These are phyloP conservation scores for Naganishia kalamii DNA, from an alignment of 768 basidiomycete genomes.

Conservation along the genomic window DNA sequence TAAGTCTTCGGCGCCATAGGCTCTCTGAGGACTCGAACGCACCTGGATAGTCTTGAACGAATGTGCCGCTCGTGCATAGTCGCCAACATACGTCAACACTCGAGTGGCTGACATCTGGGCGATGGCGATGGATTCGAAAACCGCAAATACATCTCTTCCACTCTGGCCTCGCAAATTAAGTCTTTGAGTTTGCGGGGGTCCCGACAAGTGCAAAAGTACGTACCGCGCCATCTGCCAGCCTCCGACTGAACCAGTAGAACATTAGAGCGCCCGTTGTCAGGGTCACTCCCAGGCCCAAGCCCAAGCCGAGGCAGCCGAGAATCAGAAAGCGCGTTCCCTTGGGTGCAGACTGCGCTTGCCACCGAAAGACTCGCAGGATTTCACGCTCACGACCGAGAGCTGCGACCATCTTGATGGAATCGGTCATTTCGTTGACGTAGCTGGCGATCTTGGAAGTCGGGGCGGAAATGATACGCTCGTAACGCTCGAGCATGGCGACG, in stretches of 20 bases:
- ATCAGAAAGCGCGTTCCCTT: slow-evolving; percentile 17
- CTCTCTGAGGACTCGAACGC: too few species aligned
- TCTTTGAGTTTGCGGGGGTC: too few species aligned
- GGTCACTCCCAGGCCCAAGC: slow-evolving; percentile 22
- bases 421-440: slow-evolving; percentile 30
- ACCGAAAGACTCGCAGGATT: slow-evolving; percentile 25
- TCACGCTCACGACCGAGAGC: slow-evolving; percentile 30
- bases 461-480: slow-evolving; percentile 25
- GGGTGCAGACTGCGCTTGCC: slow-evolving; percentile 13
- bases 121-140: slow-evolving; percentile 31
- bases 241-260: slow-evolving; percentile 30
- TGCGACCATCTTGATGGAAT: slow-evolving; percentile 28
- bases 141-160: not conserved
- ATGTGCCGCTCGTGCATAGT: slow-evolving; percentile 28
- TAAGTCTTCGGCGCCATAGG: too few species aligned
- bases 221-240: slow-evolving; percentile 20
- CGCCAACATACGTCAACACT: slow-evolving; percentile 32
- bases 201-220: too few species aligned
- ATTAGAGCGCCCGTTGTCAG: slow-evolving; percentile 31
- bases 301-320: slow-evolving; percentile 19
- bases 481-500: slow-evolving; percentile 24
- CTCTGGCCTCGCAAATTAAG: too few species aligned
- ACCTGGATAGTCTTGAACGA: slow-evolving; percentile 29
- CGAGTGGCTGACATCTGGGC: slow-evolving; percentile 27
- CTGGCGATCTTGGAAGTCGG: slow-evolving; percentile 20